Evolutionary conservation across 495 filamentous ascomycete species (phyloP).

Genomic region (Beverwykella pulmonaria): DNA sequence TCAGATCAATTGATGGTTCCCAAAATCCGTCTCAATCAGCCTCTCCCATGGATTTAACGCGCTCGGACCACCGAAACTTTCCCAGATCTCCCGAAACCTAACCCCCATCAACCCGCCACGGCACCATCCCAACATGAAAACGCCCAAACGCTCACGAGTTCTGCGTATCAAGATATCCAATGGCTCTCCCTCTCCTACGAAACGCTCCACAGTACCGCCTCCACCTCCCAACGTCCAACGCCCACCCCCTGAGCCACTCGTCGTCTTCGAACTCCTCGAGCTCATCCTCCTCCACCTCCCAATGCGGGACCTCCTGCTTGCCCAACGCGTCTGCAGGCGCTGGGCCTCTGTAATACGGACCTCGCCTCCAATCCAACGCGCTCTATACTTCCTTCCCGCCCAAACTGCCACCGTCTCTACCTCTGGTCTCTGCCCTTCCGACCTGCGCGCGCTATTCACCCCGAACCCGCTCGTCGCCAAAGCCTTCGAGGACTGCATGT

Average conservation of each 20-base stretch:
- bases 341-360: slow-evolving; percentile 12
- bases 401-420: background rate
- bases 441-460: background rate
- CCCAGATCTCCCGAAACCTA: background rate
- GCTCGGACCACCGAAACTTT: background rate
- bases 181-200: background rate
- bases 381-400: slow-evolving; percentile 17
- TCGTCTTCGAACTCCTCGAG: slow-evolving; percentile 27
- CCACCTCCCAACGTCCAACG: background rate
- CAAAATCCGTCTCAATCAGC: too few relatives aligned
- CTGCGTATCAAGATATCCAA: background rate
- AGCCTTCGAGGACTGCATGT: slow-evolving; percentile 4
- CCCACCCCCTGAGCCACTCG: slow-evolving; percentile 5
- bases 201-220: background rate
- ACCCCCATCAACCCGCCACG: background rate
- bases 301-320: slow-evolving; percentile 24
- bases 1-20: too few relatives aligned
- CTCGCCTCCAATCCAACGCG: slow-evolving; percentile 20
- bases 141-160: background rate
- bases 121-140: background rate
- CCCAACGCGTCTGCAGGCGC: slow-evolving; percentile 15
- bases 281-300: slow-evolving; percentile 27
- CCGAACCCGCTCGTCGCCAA: slow-evolving; percentile 12
- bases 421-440: background rate
- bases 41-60: too few relatives aligned